Evolutionary conservation across 257 asterid genomes (phyloP).

Genomic region (Parsonsia alboflavescens): DNA sequence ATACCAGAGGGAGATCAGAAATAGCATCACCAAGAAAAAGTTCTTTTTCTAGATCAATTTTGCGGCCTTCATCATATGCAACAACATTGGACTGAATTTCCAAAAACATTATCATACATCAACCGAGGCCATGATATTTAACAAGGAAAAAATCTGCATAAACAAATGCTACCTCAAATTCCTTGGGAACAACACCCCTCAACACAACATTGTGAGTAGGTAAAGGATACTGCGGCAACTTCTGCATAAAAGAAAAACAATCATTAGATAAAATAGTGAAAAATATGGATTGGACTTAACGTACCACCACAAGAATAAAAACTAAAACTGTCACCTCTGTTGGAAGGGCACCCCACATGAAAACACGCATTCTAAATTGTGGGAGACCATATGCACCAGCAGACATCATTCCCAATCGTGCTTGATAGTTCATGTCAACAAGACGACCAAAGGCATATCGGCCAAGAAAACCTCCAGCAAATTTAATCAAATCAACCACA

Average conservation of each 20-base stretch:
- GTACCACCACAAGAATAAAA: not conserved
- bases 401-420: constrained; percentile 76
- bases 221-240: constrained; percentile 68
- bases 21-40: constrained; percentile 69
- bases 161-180: constrained; percentile 52
- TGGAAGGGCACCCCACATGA: constrained; percentile 78
- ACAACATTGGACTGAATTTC: constrained; percentile 46
- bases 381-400: constrained; percentile 92
- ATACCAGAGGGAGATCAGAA: constrained; percentile 71
- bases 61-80: constrained; percentile 36
- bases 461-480: constrained; percentile 59
- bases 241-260: constrained; percentile 26
- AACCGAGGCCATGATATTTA: not conserved
- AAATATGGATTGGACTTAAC: not conserved
- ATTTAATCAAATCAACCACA: constrained; percentile 68
- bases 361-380: constrained; percentile 71
- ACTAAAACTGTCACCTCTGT: constrained; percentile 40
- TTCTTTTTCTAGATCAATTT: constrained; percentile 30
- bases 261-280: not conserved
- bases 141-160: not conserved
- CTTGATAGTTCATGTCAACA: constrained; percentile 60
- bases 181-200: constrained; percentile 52
- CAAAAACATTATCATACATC: not conserved
- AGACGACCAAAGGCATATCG: constrained; percentile 70
- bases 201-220: constrained; percentile 65